phyloP scores from a whole-genome alignment of 495 filamentous ascomycete species.

The Saxispiralis lemnorum region DNA sequence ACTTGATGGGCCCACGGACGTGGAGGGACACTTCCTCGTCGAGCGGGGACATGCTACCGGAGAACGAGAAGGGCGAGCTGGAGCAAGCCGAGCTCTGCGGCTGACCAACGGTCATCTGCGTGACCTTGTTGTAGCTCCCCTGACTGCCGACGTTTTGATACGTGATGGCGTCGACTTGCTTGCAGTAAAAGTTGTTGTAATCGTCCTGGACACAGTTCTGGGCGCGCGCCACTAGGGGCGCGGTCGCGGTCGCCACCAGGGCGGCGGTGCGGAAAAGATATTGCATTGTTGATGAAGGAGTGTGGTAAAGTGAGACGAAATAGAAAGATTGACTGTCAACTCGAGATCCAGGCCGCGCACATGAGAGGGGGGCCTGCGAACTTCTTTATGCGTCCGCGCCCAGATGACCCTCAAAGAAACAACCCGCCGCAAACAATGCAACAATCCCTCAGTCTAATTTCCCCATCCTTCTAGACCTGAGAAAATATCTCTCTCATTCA shows the following conservation, averaged over 20 bases:
- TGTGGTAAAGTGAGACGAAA: background rate
- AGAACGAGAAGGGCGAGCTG: constrained; percentile 30
- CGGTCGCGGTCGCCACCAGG: background rate
- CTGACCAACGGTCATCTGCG: constrained; percentile 31
- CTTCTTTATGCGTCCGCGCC: too few relatives aligned
- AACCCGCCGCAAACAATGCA: too few relatives aligned
- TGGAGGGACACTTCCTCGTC: constrained; percentile 51
- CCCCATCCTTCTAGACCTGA: too few relatives aligned
- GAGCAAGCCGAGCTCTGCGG: constrained; percentile 34
- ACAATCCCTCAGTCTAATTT: too few relatives aligned
- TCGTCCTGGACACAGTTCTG: background rate
- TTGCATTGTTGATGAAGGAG: background rate
- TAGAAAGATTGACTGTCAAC: too few relatives aligned
- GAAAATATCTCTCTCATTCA: too few relatives aligned
- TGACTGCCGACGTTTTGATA: constrained; percentile 39
- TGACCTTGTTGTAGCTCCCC: constrained; percentile 42
- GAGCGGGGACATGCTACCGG: constrained; percentile 43
- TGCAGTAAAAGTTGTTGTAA: constrained; percentile 38
- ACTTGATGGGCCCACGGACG: constrained; percentile 45
- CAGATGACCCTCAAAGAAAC: too few relatives aligned
- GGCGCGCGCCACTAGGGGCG: background rate
- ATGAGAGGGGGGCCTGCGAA: too few relatives aligned
- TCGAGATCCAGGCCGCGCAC: too few relatives aligned
- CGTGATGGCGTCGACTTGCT: constrained; percentile 37
- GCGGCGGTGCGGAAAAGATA: background rate